Base-by-base conservation (phyloP, 352 stramenopile genomes). In the Phytophthora fragariae region DNA sequence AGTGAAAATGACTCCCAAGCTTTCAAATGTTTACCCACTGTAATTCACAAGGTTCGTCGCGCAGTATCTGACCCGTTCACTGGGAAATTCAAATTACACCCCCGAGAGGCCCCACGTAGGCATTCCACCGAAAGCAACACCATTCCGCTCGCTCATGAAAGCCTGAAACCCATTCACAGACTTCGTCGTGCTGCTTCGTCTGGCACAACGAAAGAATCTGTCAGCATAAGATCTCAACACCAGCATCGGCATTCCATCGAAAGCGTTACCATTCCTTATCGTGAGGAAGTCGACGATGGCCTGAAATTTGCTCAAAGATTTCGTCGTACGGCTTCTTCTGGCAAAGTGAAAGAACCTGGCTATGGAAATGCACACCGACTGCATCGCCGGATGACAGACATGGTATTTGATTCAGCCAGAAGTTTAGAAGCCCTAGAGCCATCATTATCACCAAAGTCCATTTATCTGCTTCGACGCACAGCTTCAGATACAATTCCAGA, bases 401-500 rank as follows among this genome's bases (percentile, higher is more conserved):
- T 35, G 9, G 9, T 5, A 14, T n/a, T 29, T 3, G 49, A 11
- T 11, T 41, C 49, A 54, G 65, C 17, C 5, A 66, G n/a, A 35
- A 54, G 0, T 4, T 27, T 53, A 31, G 3, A 41, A 10, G 2
- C 14, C 39, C 21, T 9, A 0, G 29, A 63, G 2, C 19, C 19
- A 52, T 37, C n/a, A 1, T 12, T 54, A 41, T 24, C 44, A 14
- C 14, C 55, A 15, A 57, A 71, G 11, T 44, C 1, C 37, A 21
- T 52, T 12, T 10, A 62, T 9, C 24, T 47, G 37, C 62, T 75
- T 9, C 68, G 68, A 14, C 68, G 62, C 5, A 72, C 56, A 57
- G 56, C 62, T 27, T 72, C 68, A 0, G 68, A 67, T 27, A 63
- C 62, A 5, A 72, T 75, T 17, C 35, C 49, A n/a, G 62, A 71